A percentile compares a stretch with the other conserved stretches of the same genome.
Evolutionary conservation across 257 asterid genomes (phyloP).

Genomic region (Solanum dulcamara): DNA sequence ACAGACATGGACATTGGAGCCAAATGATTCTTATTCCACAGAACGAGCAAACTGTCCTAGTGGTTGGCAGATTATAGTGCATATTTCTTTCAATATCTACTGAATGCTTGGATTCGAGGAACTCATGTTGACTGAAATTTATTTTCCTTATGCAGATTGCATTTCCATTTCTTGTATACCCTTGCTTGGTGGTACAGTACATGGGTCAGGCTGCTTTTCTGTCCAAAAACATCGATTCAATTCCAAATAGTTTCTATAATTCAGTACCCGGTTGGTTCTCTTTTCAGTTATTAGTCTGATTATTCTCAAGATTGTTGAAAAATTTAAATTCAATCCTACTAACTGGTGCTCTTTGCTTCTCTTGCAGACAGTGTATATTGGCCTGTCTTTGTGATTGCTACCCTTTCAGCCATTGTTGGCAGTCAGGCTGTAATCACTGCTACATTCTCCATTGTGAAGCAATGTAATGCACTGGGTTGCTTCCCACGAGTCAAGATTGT

Average conservation of each 20-base stretch:
- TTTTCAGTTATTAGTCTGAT: not conserved
- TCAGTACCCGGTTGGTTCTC: conserved; percentile 71
- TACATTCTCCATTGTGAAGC: conserved; percentile 60
- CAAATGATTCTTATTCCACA: not conserved
- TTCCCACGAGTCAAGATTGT: conserved; percentile 57
- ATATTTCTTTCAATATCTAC: not conserved
- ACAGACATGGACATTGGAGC: not conserved
- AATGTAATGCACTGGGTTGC: conserved; percentile 55
- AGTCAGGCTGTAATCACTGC: conserved; percentile 62
- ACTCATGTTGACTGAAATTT: conserved; percentile 1
- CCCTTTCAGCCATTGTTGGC: conserved; percentile 50
- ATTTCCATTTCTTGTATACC: conserved; percentile 62
- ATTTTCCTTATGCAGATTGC: conserved; percentile 49
- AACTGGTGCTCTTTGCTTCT: not conserved
- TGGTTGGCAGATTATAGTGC: not conserved
- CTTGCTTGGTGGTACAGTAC: conserved; percentile 82
- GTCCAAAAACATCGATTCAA: conserved; percentile 46
- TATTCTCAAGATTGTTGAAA: not conserved
- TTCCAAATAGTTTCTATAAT: conserved; percentile 59
- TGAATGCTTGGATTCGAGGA: not conserved
- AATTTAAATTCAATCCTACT: not conserved
- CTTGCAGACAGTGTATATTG: conserved; percentile 38
- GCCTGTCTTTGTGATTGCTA: conserved; percentile 53
- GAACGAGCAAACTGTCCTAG: not conserved
- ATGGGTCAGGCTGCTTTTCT: conserved; percentile 99